Percentiles rank a stretch among this genome's conserved stretches.
Conservation (phyloP, 495 filamentous ascomycete species). For the Penicillium robsamsonii region DNA sequence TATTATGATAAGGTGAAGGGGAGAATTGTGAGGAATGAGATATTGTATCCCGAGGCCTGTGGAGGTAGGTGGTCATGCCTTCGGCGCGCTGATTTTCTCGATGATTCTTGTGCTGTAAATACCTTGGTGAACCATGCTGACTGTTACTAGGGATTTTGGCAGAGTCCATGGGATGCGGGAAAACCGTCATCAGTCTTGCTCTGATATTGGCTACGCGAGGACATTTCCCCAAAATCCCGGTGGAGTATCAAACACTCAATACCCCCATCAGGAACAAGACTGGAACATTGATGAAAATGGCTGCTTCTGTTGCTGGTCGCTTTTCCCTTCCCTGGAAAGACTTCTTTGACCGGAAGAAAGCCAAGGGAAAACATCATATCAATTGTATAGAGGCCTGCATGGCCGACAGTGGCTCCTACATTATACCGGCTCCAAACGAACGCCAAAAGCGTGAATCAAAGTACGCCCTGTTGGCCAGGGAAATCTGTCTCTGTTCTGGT, state of each 20-base stretch:
- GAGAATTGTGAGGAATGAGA: slow-evolving; percentile 57
- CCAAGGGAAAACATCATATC: slow-evolving; percentile 35
- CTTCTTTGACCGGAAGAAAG: slow-evolving; percentile 47
- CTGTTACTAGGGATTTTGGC: slow-evolving; percentile 37
- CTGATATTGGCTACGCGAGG: slow-evolving; percentile 77
- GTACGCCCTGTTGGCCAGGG: slow-evolving; percentile 39
- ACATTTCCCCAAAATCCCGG: slow-evolving; percentile 64
- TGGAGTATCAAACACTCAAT: slow-evolving; percentile 51
- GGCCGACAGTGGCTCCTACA: slow-evolving; percentile 52
- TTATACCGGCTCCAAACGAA: slow-evolving; percentile 47
- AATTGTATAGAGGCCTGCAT: slow-evolving; percentile 57
- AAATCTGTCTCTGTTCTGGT: slow-evolving; percentile 60
- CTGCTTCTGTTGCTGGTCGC: slow-evolving; percentile 63
- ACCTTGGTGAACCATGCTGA: neutral
- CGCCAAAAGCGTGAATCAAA: slow-evolving; percentile 43
- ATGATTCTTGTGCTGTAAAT: neutral
- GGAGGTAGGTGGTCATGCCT: slow-evolving; percentile 53
- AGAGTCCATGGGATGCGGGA: slow-evolving; percentile 72
- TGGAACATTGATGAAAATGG: slow-evolving; percentile 64
- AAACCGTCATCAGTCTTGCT: slow-evolving; percentile 84
- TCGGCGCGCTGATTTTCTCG: neutral
- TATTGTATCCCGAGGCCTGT: slow-evolving; percentile 68
- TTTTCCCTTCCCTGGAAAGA: slow-evolving; percentile 67
- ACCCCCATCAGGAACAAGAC: slow-evolving; percentile 43
- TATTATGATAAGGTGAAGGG: slow-evolving; percentile 71